Percentiles rank a stretch among this genome's conserved stretches.
phyloP scores from a whole-genome alignment of 331 rosid species.

The Rosa hybrid region DNA sequence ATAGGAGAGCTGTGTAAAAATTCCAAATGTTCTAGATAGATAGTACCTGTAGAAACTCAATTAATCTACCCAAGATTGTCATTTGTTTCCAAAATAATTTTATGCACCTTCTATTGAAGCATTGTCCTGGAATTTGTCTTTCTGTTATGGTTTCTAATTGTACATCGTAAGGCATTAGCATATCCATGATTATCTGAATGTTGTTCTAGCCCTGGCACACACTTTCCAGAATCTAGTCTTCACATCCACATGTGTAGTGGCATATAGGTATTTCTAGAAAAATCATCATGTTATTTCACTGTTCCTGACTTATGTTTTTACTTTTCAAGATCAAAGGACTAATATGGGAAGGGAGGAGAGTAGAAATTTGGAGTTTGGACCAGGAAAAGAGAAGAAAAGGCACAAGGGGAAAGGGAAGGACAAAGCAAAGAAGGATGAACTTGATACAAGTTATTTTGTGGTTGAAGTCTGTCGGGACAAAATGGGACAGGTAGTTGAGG shows the following conservation, averaged over 20 bases:
- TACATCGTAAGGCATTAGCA: not conserved
- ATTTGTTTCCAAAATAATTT: no score
- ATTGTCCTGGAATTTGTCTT: no score
- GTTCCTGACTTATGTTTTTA: not conserved
- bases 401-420: conserved; percentile 4
- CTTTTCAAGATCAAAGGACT: not conserved
- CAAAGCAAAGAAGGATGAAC: not conserved
- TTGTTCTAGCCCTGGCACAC: not conserved
- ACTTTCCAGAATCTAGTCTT: not conserved
- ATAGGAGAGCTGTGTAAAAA: no score
- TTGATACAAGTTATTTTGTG: not conserved
- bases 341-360: not conserved
- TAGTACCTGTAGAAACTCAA: no score
- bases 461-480: no score
- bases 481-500: no score
- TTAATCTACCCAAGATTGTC: no score
- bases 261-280: not conserved
- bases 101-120: not conserved
- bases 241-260: not conserved
- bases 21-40: no score
- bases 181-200: no score
- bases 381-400: conserved; percentile 9
- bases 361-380: conserved; percentile 3
- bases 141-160: not conserved
- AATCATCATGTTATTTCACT: not conserved